Evolutionary conservation across 1,284 basidiomycete species (phyloP), one percentile per base, ranked within the genome.

Genomic region (Cutaneotrichosporon sp.): DNA sequence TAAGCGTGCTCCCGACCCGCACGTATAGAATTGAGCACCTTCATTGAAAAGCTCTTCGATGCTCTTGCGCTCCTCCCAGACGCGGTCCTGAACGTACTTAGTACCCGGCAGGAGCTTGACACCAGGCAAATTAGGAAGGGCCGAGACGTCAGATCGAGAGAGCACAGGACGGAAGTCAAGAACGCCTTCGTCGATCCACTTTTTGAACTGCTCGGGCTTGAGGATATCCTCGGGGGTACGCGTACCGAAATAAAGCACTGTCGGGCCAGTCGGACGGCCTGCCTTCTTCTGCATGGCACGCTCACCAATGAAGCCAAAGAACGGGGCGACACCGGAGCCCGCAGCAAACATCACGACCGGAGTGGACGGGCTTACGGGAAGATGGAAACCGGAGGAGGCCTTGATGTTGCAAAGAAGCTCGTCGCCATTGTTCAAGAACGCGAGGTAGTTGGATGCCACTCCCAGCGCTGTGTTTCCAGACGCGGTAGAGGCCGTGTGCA

Each of bases 251-350:
- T 80, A 81, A 41, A 81, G 66, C 30, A 80, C 61, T 26, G 73
- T 74, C 50, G 70, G 68, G 21, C 76, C 78, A 12, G 80, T 76
- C 17, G 76, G 69, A 15, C 79, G 68, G 0, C 80, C 80, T 7
- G 77, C 75, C 44, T 69, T 64, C 63, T 76, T 77, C 67, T 81
- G 79, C 55, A 75, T 66, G 15, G 79, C 79, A 15, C 80, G 77
- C 60, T 81, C 80, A 61, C 80, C 78, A 37, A 82, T 70, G 70
- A 82, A 82, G 1, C 79, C 80, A 39, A 79, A 75, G 77, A 82
- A 80, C 1, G 80, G 80, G 8, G 80, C 78, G 20, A 82, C 59
- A 0, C 80, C 80, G 3, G 78, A 76, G 8, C 80, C 80, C 18
- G 78, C 78, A 23, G 76, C 77, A 64, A 80, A 79, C 73, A 81